phyloP scores from a whole-genome alignment of 23 red algal species.

The Pyropia haitanensis region DNA sequence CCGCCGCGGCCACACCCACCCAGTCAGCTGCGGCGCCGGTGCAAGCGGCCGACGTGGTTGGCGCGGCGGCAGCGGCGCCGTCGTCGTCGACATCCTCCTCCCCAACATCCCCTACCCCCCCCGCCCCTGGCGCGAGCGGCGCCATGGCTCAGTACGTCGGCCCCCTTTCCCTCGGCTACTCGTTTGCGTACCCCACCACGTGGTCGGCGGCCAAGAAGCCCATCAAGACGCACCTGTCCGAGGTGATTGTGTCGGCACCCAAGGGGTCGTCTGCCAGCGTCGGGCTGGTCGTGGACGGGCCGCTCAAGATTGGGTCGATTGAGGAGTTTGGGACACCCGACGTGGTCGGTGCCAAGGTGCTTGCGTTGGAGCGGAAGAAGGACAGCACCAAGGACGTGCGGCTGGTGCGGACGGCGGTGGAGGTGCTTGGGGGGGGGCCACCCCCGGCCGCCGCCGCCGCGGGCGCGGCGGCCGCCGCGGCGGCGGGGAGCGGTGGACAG shows the following conservation, averaged over 20 bases:
- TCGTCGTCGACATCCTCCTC: too few species aligned
- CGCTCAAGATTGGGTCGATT: conserved; percentile 53
- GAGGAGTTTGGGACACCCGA: conserved; percentile 75
- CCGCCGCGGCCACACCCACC: too few species aligned
- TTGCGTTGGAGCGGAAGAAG: conserved; percentile 76
- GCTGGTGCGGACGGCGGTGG: conserved; percentile 5
- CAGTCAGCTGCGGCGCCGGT: too few species aligned
- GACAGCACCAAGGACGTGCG: conserved; percentile 42
- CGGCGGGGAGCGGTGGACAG: background rate
- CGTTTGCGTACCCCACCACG: conserved; percentile 46
- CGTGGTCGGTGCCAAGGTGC: conserved; percentile 59
- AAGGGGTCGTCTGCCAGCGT: conserved; percentile 30
- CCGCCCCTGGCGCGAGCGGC: background rate
- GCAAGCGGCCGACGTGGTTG: too few species aligned
- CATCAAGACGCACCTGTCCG: conserved; percentile 85
- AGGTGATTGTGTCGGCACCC: conserved; percentile 45
- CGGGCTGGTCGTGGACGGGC: conserved; percentile 49
- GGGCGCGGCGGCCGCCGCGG: too few species aligned
- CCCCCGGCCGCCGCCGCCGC: too few species aligned
- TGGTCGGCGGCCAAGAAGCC: conserved; percentile 80
- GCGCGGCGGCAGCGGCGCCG: too few species aligned
- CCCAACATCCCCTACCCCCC: background rate
- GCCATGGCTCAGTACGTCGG: conserved; percentile 30
- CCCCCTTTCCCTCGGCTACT: conserved; percentile 42
- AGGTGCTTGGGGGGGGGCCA: too few species aligned